phyloP scores from a whole-genome alignment of 768 basidiomycete genomes.

The Boletus eberwhitei region DNA sequence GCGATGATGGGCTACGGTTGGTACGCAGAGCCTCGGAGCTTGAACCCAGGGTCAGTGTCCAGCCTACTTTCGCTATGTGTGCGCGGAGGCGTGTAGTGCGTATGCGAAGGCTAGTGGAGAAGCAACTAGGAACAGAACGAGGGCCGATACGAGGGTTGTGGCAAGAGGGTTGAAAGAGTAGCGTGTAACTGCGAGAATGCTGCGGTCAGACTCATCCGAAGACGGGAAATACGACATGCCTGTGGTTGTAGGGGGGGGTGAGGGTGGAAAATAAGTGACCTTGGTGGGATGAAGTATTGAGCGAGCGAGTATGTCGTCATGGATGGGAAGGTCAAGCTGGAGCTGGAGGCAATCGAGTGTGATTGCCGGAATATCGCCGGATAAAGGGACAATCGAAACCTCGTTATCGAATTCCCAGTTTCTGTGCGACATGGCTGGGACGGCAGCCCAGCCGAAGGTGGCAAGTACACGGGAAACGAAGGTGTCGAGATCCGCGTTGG shows the following conservation, averaged over 20 bases:
- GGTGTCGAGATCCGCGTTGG: constrained; percentile 40
- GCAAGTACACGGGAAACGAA: constrained; percentile 40
- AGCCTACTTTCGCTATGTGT: background rate
- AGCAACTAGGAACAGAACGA: constrained; percentile 16
- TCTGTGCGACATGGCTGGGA: constrained; percentile 12
- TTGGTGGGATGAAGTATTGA: constrained; percentile 27
- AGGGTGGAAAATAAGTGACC: constrained; percentile 23
- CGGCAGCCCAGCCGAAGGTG: constrained; percentile 40
- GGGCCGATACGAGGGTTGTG: constrained; percentile 10
- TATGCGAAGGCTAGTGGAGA: constrained; percentile 18
- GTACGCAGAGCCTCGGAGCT: background rate
- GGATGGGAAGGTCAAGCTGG: constrained; percentile 26
- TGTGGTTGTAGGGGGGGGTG: constrained; percentile 6
- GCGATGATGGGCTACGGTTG: background rate
- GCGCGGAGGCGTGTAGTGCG: constrained; percentile 10
- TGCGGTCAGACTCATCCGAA: background rate
- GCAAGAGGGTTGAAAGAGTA: constrained; percentile 10
- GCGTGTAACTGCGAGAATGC: constrained; percentile 5
- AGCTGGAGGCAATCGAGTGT: constrained; percentile 22
- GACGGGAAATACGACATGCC: constrained; percentile 14
- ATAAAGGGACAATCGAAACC: constrained; percentile 21
- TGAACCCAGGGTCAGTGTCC: background rate
- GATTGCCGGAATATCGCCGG: constrained; percentile 2
- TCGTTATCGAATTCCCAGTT: constrained; percentile 30
- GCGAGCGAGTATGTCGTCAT: constrained; percentile 20